These are phyloP conservation scores for Candida sonorensis DNA, from an alignment of 805 yeast genomes.

Conservation along the genomic window DNA sequence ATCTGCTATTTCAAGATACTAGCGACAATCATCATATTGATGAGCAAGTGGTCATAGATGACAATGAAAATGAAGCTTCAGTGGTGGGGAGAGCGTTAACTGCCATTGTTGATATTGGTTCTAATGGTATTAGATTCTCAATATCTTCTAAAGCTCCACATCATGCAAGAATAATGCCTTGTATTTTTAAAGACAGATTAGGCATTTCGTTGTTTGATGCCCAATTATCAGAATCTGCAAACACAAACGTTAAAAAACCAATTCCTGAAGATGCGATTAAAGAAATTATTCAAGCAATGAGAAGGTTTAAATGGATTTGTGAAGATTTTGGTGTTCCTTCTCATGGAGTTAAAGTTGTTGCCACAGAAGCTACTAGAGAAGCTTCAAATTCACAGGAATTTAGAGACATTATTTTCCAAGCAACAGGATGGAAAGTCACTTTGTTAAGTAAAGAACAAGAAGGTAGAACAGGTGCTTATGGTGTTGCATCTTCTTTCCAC, in stretches of 20 bases:
- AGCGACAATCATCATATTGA: slow-evolving; percentile 25
- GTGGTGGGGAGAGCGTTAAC: slow-evolving; percentile 51
- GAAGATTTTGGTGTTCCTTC: slow-evolving; percentile 64
- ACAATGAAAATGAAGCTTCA: slow-evolving; percentile 39
- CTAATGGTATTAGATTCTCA: slow-evolving; percentile 68
- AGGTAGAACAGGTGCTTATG: slow-evolving; percentile 61
- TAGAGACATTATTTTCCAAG: slow-evolving; percentile 45
- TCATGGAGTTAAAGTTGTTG: slow-evolving; percentile 57
- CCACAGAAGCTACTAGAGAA: slow-evolving; percentile 69
- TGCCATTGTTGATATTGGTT: slow-evolving; percentile 72
- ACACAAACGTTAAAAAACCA: slow-evolving; percentile 33
- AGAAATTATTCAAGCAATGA: slow-evolving; percentile 58
- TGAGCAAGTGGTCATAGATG: slow-evolving; percentile 12
- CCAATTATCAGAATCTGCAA: slow-evolving; percentile 34
- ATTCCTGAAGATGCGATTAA: slow-evolving; percentile 50
- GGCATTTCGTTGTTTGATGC: slow-evolving; percentile 65
- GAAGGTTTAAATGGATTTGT: slow-evolving; percentile 62
- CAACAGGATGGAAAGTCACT: slow-evolving; percentile 62
- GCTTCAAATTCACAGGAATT: slow-evolving; percentile 60
- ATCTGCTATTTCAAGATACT: slow-evolving; percentile 19
- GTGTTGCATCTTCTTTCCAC: slow-evolving; percentile 68
- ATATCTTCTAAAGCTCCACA: slow-evolving; percentile 63
- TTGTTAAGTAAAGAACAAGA: slow-evolving; percentile 57
- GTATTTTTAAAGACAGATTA: slow-evolving; percentile 67
- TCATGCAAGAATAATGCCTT: slow-evolving; percentile 72